phyloP scores from a whole-genome alignment of 1,139 yeast species.

The Diutina mesorugosa region DNA sequence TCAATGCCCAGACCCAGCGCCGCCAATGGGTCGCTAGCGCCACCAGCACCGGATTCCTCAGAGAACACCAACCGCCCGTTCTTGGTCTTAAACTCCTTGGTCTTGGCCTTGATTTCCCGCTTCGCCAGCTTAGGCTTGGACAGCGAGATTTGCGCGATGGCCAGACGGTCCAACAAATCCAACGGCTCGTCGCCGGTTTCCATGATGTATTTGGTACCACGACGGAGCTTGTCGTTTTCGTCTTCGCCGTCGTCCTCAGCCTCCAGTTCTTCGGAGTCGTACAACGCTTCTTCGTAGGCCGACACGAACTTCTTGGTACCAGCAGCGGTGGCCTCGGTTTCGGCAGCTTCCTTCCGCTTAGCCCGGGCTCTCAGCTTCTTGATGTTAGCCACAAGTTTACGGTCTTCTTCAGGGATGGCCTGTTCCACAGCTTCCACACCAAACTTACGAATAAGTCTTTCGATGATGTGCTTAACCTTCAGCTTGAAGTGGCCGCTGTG shows the following conservation, averaged over 20 bases:
- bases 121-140: conserved; percentile 54
- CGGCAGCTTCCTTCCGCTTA: conserved; percentile 45
- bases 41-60: conserved; percentile 7
- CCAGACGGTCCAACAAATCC: conserved; percentile 75
- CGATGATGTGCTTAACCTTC: conserved; percentile 84
- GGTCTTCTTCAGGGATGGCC: conserved; percentile 81
- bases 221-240: conserved; percentile 9
- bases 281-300: conserved; percentile 75
- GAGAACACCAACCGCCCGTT: conserved; percentile 43
- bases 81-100: conserved; percentile 18
- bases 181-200: conserved; percentile 76
- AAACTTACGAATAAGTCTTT: conserved; percentile 79
- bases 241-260: conserved; percentile 16
- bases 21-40: conserved; percentile 27
- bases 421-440: conserved; percentile 72
- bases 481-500: conserved; percentile 91
- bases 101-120: conserved; percentile 12
- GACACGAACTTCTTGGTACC: conserved; percentile 47
- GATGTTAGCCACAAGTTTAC: conserved; percentile 70
- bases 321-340: conserved; percentile 10
- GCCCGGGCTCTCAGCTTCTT: conserved; percentile 78
- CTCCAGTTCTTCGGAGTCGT: conserved; percentile 38
- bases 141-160: conserved; percentile 79
- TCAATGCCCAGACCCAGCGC: conserved; percentile 52
- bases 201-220: conserved; percentile 50